Evolutionary conservation across 192 early-diverging fungal species (phyloP).

Genomic region (Backusella tarrabulga): DNA sequence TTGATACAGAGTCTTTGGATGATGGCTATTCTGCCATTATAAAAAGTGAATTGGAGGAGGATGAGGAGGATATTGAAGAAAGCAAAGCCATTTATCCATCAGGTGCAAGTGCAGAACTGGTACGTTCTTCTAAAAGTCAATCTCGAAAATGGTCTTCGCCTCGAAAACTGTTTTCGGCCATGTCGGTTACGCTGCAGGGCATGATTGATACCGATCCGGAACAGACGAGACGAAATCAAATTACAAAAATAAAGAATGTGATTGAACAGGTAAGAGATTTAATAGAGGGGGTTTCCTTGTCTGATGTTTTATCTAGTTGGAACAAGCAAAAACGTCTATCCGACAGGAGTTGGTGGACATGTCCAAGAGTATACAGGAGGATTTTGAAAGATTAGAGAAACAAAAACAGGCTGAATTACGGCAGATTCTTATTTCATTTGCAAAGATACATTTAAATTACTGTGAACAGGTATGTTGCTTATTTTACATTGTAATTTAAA

Average conservation of each 20-base stretch:
- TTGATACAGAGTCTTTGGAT: conserved; percentile 9
- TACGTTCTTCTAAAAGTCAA: conserved; percentile 25
- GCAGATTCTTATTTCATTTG: conserved; percentile 69
- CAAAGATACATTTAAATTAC: conserved; percentile 67
- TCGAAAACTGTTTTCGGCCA: conserved; percentile 46
- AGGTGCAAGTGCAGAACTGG: conserved; percentile 14
- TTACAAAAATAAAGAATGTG: conserved; percentile 77
- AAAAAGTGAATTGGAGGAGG: background rate
- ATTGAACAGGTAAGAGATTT: conserved; percentile 51
- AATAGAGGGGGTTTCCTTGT: background rate
- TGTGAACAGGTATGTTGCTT: conserved; percentile 53
- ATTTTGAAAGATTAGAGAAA: conserved; percentile 89
- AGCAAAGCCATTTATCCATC: conserved; percentile 5
- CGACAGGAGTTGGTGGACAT: conserved; percentile 68
- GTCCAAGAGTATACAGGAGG: conserved; percentile 77
- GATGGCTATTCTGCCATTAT: conserved; percentile 14
- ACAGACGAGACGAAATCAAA: conserved; percentile 77
- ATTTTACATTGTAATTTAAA: background rate
- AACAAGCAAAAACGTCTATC: conserved; percentile 57
- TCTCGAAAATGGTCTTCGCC: conserved; percentile 41
- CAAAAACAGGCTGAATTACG: conserved; percentile 85
- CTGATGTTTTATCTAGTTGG: background rate
- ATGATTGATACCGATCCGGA: conserved; percentile 95
- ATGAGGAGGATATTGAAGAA: background rate
- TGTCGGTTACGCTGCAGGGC: conserved; percentile 75